Base-by-base conservation (phyloP, 495 filamentous ascomycete genomes). In the Trichocladium uniseriatum region DNA sequence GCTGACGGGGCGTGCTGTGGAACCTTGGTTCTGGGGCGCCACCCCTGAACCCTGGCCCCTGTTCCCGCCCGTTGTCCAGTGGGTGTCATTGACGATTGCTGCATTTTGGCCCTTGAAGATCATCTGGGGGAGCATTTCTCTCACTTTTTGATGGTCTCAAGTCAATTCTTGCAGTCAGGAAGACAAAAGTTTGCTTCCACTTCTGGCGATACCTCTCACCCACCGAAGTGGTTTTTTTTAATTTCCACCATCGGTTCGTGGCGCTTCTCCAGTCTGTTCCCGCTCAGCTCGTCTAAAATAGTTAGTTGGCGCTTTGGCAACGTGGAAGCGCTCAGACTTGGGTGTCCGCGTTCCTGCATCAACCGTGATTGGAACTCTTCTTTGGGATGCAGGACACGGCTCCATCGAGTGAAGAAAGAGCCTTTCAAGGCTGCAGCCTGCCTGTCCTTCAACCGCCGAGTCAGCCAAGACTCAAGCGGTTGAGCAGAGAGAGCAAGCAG, bases 241-340 rank as follows among this genome's bases (percentile, higher is more conserved):
- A 51, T 51, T 50, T 51, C 47, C 42, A 36, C 38, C 28, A 11
- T 31, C 19, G 40, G 18, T 20, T 18, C 34, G 47, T 47, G 52
- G 47, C 47, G 52, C 47, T 35, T 50, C 29, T 15, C 18, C 10
- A 21, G n/a, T 42, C 20, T 32, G 20, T 34, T 45, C 18, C 28
- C n/a, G 6, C 38, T 24, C 46, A 53, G 51, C 32, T 16, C 44
- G 19, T 51, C 47, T 37, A 43, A 55, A 55, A 29, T 43, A 38
- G 53, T 31, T 43, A 38, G 53, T 31, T 56, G 47, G 49, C 28
- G 28, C 52, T 41, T 45, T 24, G 48, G 31, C 39, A 22, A n/a
- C 11, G 27, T 41, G 53, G 38, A 52, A 51, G 49, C 48, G 49
- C 49, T 37, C 40, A 41, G 45, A 35, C 41, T 21, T 36, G 5